Evolutionary conservation across 1,284 basidiomycete genomes (phyloP).

Genomic region (Ustilago xerochloae): DNA sequence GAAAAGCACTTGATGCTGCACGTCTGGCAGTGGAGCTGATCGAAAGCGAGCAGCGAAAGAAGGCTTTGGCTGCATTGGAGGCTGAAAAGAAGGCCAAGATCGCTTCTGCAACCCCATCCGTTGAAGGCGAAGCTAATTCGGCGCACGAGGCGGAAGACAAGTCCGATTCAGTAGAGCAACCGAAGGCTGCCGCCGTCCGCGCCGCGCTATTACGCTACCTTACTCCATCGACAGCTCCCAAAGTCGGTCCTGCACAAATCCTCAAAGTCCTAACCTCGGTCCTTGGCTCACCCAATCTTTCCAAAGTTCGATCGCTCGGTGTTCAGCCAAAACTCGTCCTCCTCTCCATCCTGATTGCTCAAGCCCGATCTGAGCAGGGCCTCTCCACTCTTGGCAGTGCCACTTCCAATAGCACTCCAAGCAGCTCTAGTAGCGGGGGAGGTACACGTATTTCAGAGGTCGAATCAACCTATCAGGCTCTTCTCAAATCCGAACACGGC

Average conservation of each 20-base stretch:
- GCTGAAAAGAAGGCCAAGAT: conserved; percentile 19
- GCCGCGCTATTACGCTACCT: conserved; percentile 43
- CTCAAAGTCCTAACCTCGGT: conserved; percentile 63
- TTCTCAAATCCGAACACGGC: conserved; percentile 53
- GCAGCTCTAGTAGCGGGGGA: background rate
- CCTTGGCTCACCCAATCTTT: conserved; percentile 57
- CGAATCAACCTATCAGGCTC: conserved; percentile 54
- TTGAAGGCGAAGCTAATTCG: background rate
- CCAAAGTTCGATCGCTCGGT: conserved; percentile 59
- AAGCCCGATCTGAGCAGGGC: conserved; percentile 37
- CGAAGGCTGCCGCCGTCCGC: conserved; percentile 7
- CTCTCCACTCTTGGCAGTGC: conserved; percentile 41
- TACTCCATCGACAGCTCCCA: conserved; percentile 55
- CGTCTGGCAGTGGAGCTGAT: conserved; percentile 67
- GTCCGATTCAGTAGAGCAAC: conserved; percentile 2
- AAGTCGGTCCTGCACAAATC: conserved; percentile 63
- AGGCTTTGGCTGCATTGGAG: conserved; percentile 31
- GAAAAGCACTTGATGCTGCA: conserved; percentile 68
- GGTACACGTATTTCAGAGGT: conserved; percentile 53
- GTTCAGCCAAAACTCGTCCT: conserved; percentile 65
- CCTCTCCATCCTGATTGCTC: conserved; percentile 56
- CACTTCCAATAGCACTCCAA: background rate
- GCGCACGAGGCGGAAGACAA: background rate
- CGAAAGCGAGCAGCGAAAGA: conserved; percentile 60
- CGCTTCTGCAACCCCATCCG: background rate